These are phyloP conservation scores for Phoenix dactylifera DNA, from an alignment of 176 grass and related monocot genomes.

Conservation along the genomic window DNA sequence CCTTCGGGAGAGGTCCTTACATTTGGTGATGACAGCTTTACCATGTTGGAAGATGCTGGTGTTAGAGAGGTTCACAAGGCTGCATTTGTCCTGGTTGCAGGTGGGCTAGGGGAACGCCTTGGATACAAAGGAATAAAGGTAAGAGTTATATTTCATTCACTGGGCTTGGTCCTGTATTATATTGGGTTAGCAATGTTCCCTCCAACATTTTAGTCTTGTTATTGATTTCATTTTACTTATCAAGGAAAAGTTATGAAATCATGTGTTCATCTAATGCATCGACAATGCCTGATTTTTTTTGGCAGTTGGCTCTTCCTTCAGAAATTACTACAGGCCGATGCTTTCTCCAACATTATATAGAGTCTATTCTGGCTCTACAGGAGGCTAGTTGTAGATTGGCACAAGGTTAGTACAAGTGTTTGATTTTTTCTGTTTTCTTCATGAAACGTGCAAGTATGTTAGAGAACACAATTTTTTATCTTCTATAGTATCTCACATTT, in stretches of 20 bases:
- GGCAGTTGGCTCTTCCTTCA: constrained; percentile 77
- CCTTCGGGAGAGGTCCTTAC: constrained; percentile 73
- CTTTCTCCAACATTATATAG: constrained; percentile 90
- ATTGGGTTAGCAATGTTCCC: too few species aligned
- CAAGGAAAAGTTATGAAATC: too few species aligned
- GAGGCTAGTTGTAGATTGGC: constrained; percentile 58
- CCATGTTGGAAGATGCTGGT: constrained; percentile 67
- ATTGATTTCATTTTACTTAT: too few species aligned
- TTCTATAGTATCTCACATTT: too few species aligned
- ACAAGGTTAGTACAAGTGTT: constrained; percentile 35
- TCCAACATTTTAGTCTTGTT: too few species aligned
- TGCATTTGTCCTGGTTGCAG: constrained; percentile 98
- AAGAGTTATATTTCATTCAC: not conserved
- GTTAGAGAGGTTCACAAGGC: constrained; percentile 66
- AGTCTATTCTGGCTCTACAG: constrained; percentile 84
- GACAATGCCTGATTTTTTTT: constrained; percentile 22
- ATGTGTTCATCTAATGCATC: too few species aligned
- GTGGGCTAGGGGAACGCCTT: constrained; percentile 90
- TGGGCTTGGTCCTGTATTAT: too few species aligned
- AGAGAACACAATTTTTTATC: too few species aligned
- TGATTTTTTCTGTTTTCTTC: not conserved
- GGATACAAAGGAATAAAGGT: constrained; percentile 99
- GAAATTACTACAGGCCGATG: constrained; percentile 83
- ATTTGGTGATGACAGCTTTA: constrained; percentile 71
- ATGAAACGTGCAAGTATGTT: too few species aligned